Percentiles rank a stretch among this genome's conserved stretches.
phyloP scores from a whole-genome alignment of 768 basidiomycete species.

The Guyanaporus albipodus region DNA sequence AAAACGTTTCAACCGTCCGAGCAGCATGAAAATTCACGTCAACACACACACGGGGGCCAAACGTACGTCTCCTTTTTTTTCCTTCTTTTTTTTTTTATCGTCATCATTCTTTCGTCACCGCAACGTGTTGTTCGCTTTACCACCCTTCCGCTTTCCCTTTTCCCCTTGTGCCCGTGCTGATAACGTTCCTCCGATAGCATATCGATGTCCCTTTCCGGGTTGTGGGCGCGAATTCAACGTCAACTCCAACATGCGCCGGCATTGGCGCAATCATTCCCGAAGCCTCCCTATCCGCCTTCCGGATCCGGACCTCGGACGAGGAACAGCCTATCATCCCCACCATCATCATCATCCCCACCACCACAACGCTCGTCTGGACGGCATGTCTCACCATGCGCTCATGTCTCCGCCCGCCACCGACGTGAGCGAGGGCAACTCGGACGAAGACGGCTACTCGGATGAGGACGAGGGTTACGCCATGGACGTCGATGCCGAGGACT shows the following conservation, averaged over 20 bases:
- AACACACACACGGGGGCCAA: conserved; percentile 41
- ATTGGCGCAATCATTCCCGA: conserved; percentile 62
- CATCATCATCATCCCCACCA: conserved; percentile 5
- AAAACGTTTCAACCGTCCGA: conserved; percentile 41
- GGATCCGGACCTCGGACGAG: conserved; percentile 15
- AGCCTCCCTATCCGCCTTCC: conserved; percentile 22
- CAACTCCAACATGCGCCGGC: conserved; percentile 81
- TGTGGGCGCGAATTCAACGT: conserved; percentile 80
- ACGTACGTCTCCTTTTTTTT: conserved; percentile 27
- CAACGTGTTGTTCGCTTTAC: conserved; percentile 23
- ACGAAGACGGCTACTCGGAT: conserved; percentile 27
- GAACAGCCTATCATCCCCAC: conserved; percentile 15
- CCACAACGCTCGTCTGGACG: conserved; percentile 10
- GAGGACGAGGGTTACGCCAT: conserved; percentile 24
- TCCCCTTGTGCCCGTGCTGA: conserved; percentile 8
- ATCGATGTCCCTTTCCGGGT: conserved; percentile 67
- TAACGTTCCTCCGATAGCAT: conserved; percentile 43
- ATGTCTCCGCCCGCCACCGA: conserved; percentile 31
- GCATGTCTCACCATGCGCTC: conserved; percentile 12
- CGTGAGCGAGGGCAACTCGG: conserved; percentile 26
- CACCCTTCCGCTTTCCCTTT: conserved; percentile 11
- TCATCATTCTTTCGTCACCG: no score
- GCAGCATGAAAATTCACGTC: conserved; percentile 41
- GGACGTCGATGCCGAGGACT: conserved; percentile 22
- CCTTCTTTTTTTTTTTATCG: conserved; percentile 7